Conservation (phyloP, 2,329 filamentous ascomycete species). For the Nectriaceae sp. region DNA sequence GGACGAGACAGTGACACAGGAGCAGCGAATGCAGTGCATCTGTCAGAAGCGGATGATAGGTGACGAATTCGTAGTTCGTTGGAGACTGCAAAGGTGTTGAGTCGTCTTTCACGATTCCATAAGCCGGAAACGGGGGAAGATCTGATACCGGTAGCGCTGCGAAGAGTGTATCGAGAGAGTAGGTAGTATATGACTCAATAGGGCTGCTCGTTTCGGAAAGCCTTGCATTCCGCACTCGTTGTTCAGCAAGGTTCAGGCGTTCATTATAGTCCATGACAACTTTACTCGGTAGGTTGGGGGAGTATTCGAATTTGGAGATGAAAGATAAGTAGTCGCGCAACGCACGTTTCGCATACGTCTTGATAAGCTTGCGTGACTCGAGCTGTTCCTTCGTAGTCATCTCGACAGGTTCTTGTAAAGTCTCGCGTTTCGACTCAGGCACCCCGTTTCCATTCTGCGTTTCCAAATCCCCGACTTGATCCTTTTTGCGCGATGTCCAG, state of each 20-base stretch:
- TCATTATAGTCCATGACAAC: conserved; percentile 58
- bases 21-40: conserved; percentile 79
- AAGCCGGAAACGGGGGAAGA: conserved; percentile 67
- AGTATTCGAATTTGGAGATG: conserved; percentile 75
- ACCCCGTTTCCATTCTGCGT: not conserved
- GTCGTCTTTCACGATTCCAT: conserved; percentile 32
- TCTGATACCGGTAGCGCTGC: conserved; percentile 64
- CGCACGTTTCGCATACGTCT: conserved; percentile 73
- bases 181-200: conserved; percentile 40
- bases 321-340: conserved; percentile 74
- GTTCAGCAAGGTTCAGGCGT: conserved; percentile 58
- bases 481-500: conserved; percentile 43
- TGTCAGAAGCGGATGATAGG: conserved; percentile 78
- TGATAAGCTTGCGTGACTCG: conserved; percentile 63
- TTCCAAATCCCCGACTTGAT: conserved; percentile 5
- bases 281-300: conserved; percentile 66
- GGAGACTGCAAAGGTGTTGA: conserved; percentile 36
- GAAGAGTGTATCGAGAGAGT: conserved; percentile 66
- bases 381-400: conserved; percentile 8
- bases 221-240: conserved; percentile 46
- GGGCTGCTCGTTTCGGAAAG: conserved; percentile 31
- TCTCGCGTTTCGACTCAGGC: no score
- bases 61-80: conserved; percentile 42
- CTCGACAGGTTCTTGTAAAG: not conserved
- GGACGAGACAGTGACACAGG: conserved; percentile 75